Evolutionary conservation across 1,284 basidiomycete species (phyloP).

Genomic region (Heterobasidion parviporum): DNA sequence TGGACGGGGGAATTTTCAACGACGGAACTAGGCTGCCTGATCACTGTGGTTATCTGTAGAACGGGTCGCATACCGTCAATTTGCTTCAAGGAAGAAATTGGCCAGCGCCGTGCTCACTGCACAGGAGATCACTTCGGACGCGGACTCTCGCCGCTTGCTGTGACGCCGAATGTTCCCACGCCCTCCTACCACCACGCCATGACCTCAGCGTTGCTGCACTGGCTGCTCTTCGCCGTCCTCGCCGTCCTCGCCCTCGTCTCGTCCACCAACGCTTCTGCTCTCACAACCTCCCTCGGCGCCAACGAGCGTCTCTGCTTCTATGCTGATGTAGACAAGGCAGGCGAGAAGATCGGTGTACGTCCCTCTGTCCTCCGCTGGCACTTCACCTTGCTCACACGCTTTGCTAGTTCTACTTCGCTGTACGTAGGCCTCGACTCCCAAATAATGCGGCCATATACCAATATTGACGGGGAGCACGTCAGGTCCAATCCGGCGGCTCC

Average conservation of each 20-base stretch:
- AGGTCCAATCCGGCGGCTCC: conserved; percentile 94
- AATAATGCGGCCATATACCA: no score
- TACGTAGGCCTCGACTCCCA: conserved; percentile 19
- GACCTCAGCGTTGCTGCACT: background rate
- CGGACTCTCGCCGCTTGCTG: no score
- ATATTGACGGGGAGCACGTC: background rate
- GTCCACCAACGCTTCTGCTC: conserved; percentile 47
- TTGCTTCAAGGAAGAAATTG: no score
- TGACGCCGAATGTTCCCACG: no score
- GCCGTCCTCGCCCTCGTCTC: conserved; percentile 13
- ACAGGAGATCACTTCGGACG: no score
- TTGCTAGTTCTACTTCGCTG: conserved; percentile 50
- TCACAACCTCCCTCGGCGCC: conserved; percentile 81
- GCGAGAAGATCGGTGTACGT: conserved; percentile 84
- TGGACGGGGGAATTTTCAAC: background rate
- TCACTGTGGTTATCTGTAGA: no score
- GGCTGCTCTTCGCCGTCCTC: conserved; percentile 12
- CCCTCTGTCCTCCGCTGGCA: background rate
- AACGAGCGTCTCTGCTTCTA: conserved; percentile 93
- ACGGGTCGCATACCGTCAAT: no score
- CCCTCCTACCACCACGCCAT: no score
- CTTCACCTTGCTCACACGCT: background rate
- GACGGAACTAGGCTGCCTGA: no score
- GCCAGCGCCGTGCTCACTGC: no score
- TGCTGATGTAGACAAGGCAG: conserved; percentile 91